phyloP scores from a whole-genome alignment of 768 basidiomycete species.

The Ephemerocybe angulata region DNA sequence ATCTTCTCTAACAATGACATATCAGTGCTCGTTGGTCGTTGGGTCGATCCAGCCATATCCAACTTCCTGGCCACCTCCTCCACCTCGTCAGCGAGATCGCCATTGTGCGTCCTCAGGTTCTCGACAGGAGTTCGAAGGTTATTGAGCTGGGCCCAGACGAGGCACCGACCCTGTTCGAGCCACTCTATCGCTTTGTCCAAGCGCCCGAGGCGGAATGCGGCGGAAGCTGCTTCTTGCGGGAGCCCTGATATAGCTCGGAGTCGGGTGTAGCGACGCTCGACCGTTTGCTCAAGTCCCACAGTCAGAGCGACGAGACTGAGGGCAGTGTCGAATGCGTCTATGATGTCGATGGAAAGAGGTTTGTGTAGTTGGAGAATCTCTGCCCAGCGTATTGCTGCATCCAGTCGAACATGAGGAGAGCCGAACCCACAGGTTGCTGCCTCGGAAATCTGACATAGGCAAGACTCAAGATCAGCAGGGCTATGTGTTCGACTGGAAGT shows the following conservation, averaged over 20 bases:
- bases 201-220: constrained; percentile 5
- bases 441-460: not conserved
- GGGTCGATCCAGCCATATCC: constrained; percentile 8
- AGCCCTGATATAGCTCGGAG: not conserved
- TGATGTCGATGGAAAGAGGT: not conserved
- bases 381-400: not conserved
- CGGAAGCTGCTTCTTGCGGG: constrained; percentile 10
- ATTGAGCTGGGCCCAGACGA: constrained; percentile 17
- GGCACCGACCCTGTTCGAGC: constrained; percentile 20
- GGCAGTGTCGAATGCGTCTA: not conserved
- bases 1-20: constrained; percentile 6
- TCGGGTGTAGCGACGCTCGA: not conserved
- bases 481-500: not conserved
- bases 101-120: constrained; percentile 7
- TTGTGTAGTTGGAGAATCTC: not conserved
- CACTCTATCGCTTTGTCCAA: constrained; percentile 16
- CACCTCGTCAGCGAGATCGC: constrained; percentile 12
- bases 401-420: not conserved
- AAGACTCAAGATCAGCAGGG: not conserved
- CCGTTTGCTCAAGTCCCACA: not conserved
- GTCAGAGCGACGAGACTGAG: not conserved
- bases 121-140: constrained; percentile 17
- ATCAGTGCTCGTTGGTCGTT: not conserved
- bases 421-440: not conserved
- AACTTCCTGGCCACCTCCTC: constrained; percentile 12